phyloP scores from a whole-genome alignment of 306 rosid species.

The Luffa acutangula region DNA sequence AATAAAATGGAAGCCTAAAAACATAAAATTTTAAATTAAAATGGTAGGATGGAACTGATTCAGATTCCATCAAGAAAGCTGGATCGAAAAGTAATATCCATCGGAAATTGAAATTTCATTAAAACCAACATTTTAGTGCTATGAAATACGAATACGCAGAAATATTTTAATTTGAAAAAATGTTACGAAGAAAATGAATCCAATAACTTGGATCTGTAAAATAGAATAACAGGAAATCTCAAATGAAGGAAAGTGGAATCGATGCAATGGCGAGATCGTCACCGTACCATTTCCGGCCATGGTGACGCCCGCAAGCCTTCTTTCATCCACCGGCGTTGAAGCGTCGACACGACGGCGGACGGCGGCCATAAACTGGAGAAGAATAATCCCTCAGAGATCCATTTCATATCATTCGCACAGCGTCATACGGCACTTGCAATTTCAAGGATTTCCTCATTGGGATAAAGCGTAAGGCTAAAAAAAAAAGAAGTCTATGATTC shows the following conservation, averaged over 20 bases:
- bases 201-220: too few relatives aligned
- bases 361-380: neutral
- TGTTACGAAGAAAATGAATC: neutral
- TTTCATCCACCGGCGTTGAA: neutral
- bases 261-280: neutral
- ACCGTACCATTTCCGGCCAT: neutral
- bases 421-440: constrained; percentile 96
- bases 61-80: neutral
- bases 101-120: neutral
- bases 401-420: constrained; percentile 52
- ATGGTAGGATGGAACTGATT: neutral
- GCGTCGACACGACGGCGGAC: neutral
- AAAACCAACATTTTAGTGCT: neutral
- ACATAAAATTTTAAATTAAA: neutral
- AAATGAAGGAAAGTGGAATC: neutral
- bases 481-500: neutral
- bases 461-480: neutral
- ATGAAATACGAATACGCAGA: too few relatives aligned
- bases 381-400: constrained; percentile 57
- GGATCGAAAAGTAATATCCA: neutral
- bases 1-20: neutral
- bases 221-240: too few relatives aligned
- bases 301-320: neutral
- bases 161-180: too few relatives aligned
- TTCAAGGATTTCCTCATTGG: constrained; percentile 65